Evolutionary conservation across 2,329 filamentous ascomycete genomes (phyloP).

Genomic region (Botrytis deweyae): DNA sequence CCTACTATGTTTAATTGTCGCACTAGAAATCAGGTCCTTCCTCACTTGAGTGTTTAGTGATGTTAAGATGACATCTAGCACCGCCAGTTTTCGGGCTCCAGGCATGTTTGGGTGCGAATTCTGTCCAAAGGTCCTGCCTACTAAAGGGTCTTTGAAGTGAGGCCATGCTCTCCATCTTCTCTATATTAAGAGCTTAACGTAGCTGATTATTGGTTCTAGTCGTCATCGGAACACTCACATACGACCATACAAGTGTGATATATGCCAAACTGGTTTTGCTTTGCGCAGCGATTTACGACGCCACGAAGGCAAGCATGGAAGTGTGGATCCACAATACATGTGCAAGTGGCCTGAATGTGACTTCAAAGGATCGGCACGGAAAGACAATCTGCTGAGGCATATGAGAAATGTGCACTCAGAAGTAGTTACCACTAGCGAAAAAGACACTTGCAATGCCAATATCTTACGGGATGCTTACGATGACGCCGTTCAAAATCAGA

Average conservation of each 20-base stretch:
- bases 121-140: not conserved
- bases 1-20: fast-evolving
- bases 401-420: not conserved
- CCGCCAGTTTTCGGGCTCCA: not conserved
- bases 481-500: not conserved
- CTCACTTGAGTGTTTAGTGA: fast-evolving
- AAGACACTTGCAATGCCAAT: not conserved
- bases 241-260: conserved; percentile 25
- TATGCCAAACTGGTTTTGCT: conserved; percentile 26
- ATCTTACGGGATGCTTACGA: not conserved
- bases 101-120: not conserved
- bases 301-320: conserved; percentile 26
- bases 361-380: not conserved
- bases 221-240: not conserved
- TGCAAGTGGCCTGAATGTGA: conserved; percentile 23
- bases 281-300: conserved; percentile 27
- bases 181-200: not conserved
- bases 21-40: not conserved
- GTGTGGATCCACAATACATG: conserved; percentile 25
- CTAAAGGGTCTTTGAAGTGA: not conserved
- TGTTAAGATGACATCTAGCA: not conserved
- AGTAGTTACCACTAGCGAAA: fast-evolving
- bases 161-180: not conserved
- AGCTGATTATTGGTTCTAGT: not conserved
- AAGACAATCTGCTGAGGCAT: not conserved